Evolutionary conservation across 352 stramenopile species (phyloP).

Genomic region (Pythium monospermum): DNA sequence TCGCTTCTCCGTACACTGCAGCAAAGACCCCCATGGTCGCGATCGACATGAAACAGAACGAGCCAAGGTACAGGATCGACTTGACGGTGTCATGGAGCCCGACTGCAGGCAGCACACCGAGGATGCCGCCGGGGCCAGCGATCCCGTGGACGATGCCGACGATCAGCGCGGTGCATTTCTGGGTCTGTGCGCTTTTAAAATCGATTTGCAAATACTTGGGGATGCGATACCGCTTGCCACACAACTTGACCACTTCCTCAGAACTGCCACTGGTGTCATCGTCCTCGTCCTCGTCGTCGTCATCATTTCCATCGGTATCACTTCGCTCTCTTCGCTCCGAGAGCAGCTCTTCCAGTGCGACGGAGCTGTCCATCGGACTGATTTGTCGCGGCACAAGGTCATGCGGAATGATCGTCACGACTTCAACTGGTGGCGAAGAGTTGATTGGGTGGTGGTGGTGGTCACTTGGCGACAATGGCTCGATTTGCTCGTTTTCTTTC

Average conservation of each 20-base stretch:
- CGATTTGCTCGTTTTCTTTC: slow-evolving; percentile 11
- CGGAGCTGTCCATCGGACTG: slow-evolving; percentile 49
- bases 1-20: slow-evolving; percentile 74
- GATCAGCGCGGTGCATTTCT: slow-evolving; percentile 80
- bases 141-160: slow-evolving; percentile 90
- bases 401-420: slow-evolving; percentile 2
- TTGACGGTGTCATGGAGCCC: slow-evolving; percentile 80
- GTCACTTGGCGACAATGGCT: too few species aligned
- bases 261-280: too few species aligned
- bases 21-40: slow-evolving; percentile 90
- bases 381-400: slow-evolving; percentile 27
- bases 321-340: slow-evolving; percentile 9
- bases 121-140: slow-evolving; percentile 66
- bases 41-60: slow-evolving; percentile 87
- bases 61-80: slow-evolving; percentile 82
- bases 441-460: too few species aligned
- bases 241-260: slow-evolving; percentile 35
- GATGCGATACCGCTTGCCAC: slow-evolving; percentile 13
- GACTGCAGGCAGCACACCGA: slow-evolving; percentile 88
- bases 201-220: slow-evolving; percentile 40
- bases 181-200: slow-evolving; percentile 65
- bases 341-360: slow-evolving; percentile 44
- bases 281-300: slow-evolving; percentile 17
- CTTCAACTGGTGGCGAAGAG: too few species aligned
- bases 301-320: slow-evolving; percentile 14